A percentile compares a stretch with the other conserved stretches of the same genome.
phyloP scores from a whole-genome alignment of 2,329 filamentous ascomycete species.

The Periglandula ipomoeae region DNA sequence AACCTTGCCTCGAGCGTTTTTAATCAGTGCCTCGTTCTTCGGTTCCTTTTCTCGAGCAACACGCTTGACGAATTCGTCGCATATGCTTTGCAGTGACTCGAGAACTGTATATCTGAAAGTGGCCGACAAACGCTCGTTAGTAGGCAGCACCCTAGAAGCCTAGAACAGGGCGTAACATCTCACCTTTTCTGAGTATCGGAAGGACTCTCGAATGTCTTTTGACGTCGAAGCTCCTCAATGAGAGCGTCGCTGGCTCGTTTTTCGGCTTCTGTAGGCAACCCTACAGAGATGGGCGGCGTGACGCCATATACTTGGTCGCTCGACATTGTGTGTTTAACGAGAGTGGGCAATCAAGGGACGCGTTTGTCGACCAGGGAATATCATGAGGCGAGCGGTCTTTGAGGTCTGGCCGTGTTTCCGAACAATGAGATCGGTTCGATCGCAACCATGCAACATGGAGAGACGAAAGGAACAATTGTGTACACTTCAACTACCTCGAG shows the following conservation, averaged over 20 bases:
- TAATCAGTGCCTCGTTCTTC: slow-evolving; percentile 66
- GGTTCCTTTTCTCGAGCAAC: slow-evolving; percentile 65
- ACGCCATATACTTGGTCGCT: slow-evolving; percentile 49
- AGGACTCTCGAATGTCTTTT: slow-evolving; percentile 85
- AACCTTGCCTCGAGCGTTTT: slow-evolving; percentile 81
- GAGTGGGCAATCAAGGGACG: neutral
- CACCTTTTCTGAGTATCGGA: slow-evolving; percentile 79
- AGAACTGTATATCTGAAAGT: slow-evolving; percentile 58
- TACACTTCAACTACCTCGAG: neutral
- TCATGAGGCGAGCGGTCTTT: neutral
- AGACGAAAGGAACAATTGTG: neutral
- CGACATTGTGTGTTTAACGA: slow-evolving; percentile 19
- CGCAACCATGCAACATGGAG: neutral
- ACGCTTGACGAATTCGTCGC: slow-evolving; percentile 76
- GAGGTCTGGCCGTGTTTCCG: neutral
- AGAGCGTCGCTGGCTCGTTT: slow-evolving; percentile 68
- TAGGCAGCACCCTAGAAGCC: neutral
- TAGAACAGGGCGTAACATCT: neutral
- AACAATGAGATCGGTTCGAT: neutral
- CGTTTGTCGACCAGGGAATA: neutral
- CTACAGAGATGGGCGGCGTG: slow-evolving; percentile 73
- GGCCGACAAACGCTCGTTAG: neutral
- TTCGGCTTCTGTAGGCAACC: slow-evolving; percentile 68
- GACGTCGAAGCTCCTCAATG: slow-evolving; percentile 72
- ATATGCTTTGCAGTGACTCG: slow-evolving; percentile 65